Evolutionary conservation across 2,329 filamentous ascomycete species (phyloP), one percentile per base, ranked within the genome.

Genomic region (Phialophora verrucosa): DNA sequence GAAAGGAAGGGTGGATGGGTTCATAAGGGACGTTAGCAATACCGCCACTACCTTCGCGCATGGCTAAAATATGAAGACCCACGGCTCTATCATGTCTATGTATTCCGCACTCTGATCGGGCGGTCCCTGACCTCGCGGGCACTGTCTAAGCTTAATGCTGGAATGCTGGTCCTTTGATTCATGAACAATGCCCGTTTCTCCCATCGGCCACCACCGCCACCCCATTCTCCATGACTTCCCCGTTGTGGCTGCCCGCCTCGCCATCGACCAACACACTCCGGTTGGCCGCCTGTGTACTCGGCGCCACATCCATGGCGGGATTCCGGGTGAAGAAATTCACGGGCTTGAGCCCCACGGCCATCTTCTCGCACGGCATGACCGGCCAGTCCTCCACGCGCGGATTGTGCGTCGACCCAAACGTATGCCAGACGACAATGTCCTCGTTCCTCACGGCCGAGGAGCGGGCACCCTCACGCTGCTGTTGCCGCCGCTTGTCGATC

Each of bases 391-490:
- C 79, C 7, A 79, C 75, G 1, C 80, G 76, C 10, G 79, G 79
- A 47, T 81, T 81, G 62, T 81, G 80, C 4, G 79, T 81, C 58
- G 80, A 78, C 17, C 80, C 79, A 66, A 81, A 80, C 3, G 78
- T 77, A 57, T 77, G 79, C 79, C 79, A 82, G 29, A 82, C 73
- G 12, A 81, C 79, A 5, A 81, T 77, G 68, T 81, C 79, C 5
- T 78, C 75, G 64, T 81, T 76, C 2, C 73, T 70, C 2, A 80
- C 78, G n/a, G 59, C 56, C 17, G 50, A 8, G 49, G 20, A 12
- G 4, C 4, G 14, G 69, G 63, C 5, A 76, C 75, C 11, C 31
- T 44, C 35, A n/a, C n/a, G 17, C 73, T 54, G 75, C 17, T 76
- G 73, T 6, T 76, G 72, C 44, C 82, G 77, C 49, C 79, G 73